Conservation (phyloP, 108 stramenopile genomes). For the Pseudonitzschia pungens region DNA sequence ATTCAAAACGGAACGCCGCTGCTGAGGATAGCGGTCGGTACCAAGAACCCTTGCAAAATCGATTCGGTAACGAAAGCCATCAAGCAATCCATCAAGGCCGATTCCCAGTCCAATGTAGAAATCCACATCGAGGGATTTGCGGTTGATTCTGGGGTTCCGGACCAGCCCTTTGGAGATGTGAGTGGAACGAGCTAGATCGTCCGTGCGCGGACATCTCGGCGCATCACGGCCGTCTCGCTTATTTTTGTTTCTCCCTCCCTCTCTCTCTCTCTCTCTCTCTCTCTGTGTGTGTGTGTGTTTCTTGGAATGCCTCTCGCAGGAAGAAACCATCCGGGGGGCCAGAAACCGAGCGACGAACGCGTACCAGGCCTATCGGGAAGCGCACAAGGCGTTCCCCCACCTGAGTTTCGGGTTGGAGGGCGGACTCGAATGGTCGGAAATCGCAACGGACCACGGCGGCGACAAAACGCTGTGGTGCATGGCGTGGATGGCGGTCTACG, state of each 20-base stretch:
- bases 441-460: slow-evolving; percentile 18
- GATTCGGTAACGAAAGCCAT: slow-evolving; percentile 69
- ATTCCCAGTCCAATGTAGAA: slow-evolving; percentile 8
- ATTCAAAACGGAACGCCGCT: background rate
- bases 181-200: slow-evolving; percentile 2
- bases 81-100: slow-evolving; percentile 25
- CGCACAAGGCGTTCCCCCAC: slow-evolving; percentile 43
- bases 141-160: slow-evolving; percentile 71
- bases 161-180: slow-evolving; percentile 90
- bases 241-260: background rate
- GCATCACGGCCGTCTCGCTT: no score
- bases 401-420: slow-evolving; percentile 91
- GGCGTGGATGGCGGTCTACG: slow-evolving; percentile 93
- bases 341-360: slow-evolving; percentile 78
- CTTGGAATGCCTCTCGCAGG: slow-evolving; percentile 4
- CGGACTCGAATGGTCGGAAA: slow-evolving; percentile 71
- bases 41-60: slow-evolving; percentile 83
- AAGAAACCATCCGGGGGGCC: slow-evolving; percentile 80
- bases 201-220: background rate
- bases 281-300: no score
- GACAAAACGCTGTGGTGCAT: slow-evolving; percentile 71
- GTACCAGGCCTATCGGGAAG: slow-evolving; percentile 39
- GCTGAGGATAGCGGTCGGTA: slow-evolving; percentile 74
- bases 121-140: slow-evolving; percentile 48
- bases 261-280: background rate